These are phyloP conservation scores for Brasilioporus rufonigricans DNA, from an alignment of 768 basidiomycete species.

Conservation along the genomic window DNA sequence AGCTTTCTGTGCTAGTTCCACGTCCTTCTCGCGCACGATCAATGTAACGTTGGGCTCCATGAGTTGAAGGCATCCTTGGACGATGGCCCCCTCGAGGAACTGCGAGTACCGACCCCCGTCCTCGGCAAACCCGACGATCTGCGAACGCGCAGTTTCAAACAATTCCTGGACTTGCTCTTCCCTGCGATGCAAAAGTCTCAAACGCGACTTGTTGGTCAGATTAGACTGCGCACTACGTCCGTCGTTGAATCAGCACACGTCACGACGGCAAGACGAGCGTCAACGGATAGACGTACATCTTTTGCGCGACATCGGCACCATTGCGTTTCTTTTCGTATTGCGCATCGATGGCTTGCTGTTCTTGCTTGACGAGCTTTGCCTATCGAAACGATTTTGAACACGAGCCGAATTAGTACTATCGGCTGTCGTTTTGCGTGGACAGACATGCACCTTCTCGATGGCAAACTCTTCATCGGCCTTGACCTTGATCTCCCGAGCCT, in stretches of 20 bases:
- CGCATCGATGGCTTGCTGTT: slow-evolving; percentile 91
- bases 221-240: slow-evolving; percentile 82
- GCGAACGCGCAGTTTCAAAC: slow-evolving; percentile 68
- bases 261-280: background rate
- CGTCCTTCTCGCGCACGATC: slow-evolving; percentile 66
- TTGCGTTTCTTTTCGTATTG: slow-evolving; percentile 96
- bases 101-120: slow-evolving; percentile 71
- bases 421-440: background rate
- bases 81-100: slow-evolving; percentile 80
- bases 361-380: slow-evolving; percentile 97
- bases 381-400: slow-evolving; percentile 27
- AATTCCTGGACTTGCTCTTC: slow-evolving; percentile 92
- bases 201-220: slow-evolving; percentile 92
- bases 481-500: slow-evolving; percentile 93
- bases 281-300: slow-evolving; percentile 65
- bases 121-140: slow-evolving; percentile 59
- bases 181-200: slow-evolving; percentile 83
- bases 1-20: slow-evolving; percentile 57
- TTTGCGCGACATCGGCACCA: slow-evolving; percentile 89
- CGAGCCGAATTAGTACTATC: background rate
- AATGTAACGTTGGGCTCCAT: slow-evolving; percentile 74
- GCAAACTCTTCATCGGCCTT: slow-evolving; percentile 99
- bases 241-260: slow-evolving; percentile 2
- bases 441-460: slow-evolving; percentile 82
- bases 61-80: slow-evolving; percentile 82